Evolutionary conservation across 495 filamentous ascomycete genomes (phyloP), one percentile per base, ranked within the genome.

Genomic region (Ramalina peruviana): DNA sequence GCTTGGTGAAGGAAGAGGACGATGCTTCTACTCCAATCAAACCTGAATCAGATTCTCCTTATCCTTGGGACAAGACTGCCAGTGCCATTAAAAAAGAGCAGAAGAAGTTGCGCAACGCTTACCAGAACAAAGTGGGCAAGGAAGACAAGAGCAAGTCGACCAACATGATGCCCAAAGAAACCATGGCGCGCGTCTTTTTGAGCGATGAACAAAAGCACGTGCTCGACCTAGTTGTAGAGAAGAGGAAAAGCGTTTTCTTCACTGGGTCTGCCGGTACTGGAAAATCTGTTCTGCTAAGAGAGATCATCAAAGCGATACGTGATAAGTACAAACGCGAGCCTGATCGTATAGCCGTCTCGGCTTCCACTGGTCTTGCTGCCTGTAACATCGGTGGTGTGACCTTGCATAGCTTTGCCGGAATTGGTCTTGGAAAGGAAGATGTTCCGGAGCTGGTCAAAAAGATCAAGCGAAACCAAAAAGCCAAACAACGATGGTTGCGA

Each of bases 341-440:
- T 0, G 92, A 95, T 57, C 72, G 83, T 26, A 71, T 98, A 36
- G 90, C 89, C 12, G 85, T 97, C 33, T 97, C 92, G 2, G 92
- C 92, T 9, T 98, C 92, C 0, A 98, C 92, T 0, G 92, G 92
- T 12, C 75, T 98, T 45, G 93, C 92, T 33, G 92, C 92, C 16
- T 97, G 92, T 69, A 97, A 98, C 60, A 85, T 98, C 49, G 90
- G 85, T 20, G 92, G 92, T 58, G 86, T 94, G 43, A 98, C 92
- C 0, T 72, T 98, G 41, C 93, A 98, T 64, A 94, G 88, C 65
- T 98, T 94, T 65, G 76, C 89, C 3, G 92, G 93, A 3, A 97
- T 98, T 59, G 93, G 90, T 0, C 71, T 98, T 11, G 93, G 92
- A 11, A 96, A 97, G 65, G 93, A 96, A 61, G 68, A 81, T 46